phyloP scores from a whole-genome alignment of 2,329 filamentous ascomycete genomes.

The Colletotrichum trifolii region DNA sequence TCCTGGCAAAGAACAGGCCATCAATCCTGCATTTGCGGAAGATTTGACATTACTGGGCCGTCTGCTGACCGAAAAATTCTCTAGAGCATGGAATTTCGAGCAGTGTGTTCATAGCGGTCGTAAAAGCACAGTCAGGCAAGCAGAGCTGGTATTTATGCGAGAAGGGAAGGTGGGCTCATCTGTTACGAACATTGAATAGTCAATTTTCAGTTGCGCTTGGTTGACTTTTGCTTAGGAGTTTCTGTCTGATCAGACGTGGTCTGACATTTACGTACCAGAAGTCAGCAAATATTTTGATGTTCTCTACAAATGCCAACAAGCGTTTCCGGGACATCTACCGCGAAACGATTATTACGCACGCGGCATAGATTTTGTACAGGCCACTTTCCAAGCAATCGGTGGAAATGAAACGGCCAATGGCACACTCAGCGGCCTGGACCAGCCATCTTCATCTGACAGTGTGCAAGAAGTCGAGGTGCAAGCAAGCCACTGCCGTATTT shows the following conservation, averaged over 20 bases:
- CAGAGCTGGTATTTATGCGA: conserved; percentile 64
- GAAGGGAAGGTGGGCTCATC: conserved; percentile 57
- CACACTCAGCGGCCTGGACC: too few relatives aligned
- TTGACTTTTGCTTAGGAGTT: conserved; percentile 47
- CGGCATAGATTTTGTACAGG: conserved; percentile 53
- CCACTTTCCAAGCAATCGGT: conserved; percentile 47
- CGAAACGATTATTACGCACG: conserved; percentile 56
- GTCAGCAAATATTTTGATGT: conserved; percentile 55
- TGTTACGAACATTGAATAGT: conserved; percentile 19
- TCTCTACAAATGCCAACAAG: conserved; percentile 48
- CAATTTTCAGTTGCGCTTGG: neutral
- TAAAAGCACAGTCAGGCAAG: conserved; percentile 55
- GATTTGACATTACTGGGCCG: too few relatives aligned
- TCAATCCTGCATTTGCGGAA: too few relatives aligned
- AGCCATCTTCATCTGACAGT: conserved; percentile 16
- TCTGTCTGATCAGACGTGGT: conserved; percentile 50
- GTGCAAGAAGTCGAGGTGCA: conserved; percentile 54
- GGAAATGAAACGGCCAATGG: conserved; percentile 14
- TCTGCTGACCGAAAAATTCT: too few relatives aligned
- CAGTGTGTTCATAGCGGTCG: conserved; percentile 49
- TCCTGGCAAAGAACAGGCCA: too few relatives aligned
- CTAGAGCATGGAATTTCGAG: conserved; percentile 40
- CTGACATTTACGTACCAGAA: conserved; percentile 53
- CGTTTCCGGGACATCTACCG: conserved; percentile 36
- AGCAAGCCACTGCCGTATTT: conserved; percentile 60